Percentiles rank a stretch among this genome's conserved stretches.
Conservation (phyloP, 192 early-diverging fungal species). For the Lobosporangium transversale region DNA sequence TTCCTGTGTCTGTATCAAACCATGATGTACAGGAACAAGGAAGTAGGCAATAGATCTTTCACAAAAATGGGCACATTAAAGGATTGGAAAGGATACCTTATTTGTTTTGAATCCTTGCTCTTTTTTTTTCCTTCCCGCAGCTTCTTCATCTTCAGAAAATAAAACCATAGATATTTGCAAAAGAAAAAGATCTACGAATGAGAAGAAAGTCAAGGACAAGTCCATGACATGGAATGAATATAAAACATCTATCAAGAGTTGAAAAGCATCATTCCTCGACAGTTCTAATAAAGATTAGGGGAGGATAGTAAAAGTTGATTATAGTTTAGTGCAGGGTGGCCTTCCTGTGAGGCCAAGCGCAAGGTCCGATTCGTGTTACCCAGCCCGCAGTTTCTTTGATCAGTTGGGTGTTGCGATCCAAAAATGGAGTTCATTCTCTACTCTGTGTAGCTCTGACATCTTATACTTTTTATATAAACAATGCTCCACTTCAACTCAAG, state of each 20-base stretch:
- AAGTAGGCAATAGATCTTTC: too few species aligned
- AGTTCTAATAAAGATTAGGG: too few species aligned
- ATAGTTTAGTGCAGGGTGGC: background rate
- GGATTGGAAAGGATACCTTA: too few species aligned
- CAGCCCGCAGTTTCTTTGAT: background rate
- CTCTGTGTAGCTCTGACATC: background rate
- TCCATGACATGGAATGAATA: background rate
- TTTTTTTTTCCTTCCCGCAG: too few species aligned
- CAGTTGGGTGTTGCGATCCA: slow-evolving; percentile 26
- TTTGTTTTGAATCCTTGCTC: too few species aligned
- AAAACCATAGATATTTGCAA: background rate
- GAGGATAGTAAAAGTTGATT: too few species aligned
- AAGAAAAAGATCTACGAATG: background rate
- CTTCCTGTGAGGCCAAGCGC: background rate
- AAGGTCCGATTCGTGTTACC: background rate
- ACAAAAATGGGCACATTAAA: too few species aligned
- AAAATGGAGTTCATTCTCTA: slow-evolving; percentile 29
- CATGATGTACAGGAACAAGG: too few species aligned
- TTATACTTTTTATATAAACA: background rate
- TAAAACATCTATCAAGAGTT: background rate
- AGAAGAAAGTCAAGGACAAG: background rate
- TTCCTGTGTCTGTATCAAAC: too few species aligned
- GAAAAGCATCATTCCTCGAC: too few species aligned
- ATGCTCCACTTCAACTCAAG: too few species aligned
- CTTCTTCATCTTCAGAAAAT: too few species aligned